Conservation (phyloP, 1,139 yeast species). For the Sugiyamaella neomexicana region DNA sequence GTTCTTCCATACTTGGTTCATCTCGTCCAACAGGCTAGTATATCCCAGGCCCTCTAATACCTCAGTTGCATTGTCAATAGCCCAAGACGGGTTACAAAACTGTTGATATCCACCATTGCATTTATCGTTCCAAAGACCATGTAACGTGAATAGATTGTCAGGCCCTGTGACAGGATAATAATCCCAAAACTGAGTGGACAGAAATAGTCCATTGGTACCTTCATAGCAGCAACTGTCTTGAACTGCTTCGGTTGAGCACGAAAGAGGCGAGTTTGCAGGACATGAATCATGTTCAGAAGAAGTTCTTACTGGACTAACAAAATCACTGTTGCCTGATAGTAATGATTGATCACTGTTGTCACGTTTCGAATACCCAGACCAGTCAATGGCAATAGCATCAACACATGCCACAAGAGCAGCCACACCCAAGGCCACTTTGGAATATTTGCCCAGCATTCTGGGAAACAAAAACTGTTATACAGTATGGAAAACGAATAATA, state of each 20-base stretch:
- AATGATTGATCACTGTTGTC: not conserved
- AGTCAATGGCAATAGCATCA: constrained; percentile 8
- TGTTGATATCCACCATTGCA: constrained; percentile 74
- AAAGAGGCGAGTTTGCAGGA: constrained; percentile 63
- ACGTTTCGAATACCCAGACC: not conserved
- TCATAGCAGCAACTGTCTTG: constrained; percentile 76
- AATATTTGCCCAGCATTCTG: not conserved
- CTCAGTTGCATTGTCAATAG: constrained; percentile 54
- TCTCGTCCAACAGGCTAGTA: constrained; percentile 52
- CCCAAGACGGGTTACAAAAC: constrained; percentile 69
- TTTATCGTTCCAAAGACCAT: constrained; percentile 84
- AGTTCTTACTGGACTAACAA: constrained; percentile 6
- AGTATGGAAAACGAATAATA: not conserved
- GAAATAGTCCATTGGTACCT: constrained; percentile 78
- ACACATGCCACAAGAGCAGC: not conserved
- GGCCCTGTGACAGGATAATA: constrained; percentile 82
- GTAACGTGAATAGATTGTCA: constrained; percentile 73
- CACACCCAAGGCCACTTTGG: not conserved
- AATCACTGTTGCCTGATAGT: not conserved
- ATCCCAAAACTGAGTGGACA: constrained; percentile 95
- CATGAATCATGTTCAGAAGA: constrained; percentile 45
- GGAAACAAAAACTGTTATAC: not conserved
- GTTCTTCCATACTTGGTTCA: constrained; percentile 75
- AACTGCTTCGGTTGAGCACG: constrained; percentile 50
- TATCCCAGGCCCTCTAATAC: constrained; percentile 51